phyloP scores from a whole-genome alignment of 345 rosid genomes.

The Clausena lansium region DNA sequence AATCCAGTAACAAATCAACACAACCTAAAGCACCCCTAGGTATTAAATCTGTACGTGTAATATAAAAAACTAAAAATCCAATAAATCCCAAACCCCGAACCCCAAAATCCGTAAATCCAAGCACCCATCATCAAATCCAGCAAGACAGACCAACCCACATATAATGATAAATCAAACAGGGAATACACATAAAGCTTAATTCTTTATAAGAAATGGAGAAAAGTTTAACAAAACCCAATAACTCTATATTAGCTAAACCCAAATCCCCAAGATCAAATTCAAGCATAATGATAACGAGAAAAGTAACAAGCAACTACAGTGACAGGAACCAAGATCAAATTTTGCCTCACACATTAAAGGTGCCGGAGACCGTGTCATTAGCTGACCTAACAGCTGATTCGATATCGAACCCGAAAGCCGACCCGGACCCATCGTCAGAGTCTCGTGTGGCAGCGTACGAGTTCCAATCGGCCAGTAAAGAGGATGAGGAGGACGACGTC shows the following conservation, averaged over 20 bases:
- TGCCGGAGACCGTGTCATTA: constrained; percentile 69
- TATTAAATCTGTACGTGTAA: background rate
- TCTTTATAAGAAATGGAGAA: background rate
- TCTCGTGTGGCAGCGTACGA: constrained; percentile 66
- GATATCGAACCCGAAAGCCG: constrained; percentile 62
- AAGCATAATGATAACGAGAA: background rate
- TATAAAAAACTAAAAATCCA: background rate
- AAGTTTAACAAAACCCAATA: background rate
- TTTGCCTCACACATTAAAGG: constrained; percentile 70
- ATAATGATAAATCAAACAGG: background rate
- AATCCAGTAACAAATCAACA: background rate
- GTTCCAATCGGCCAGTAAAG: constrained; percentile 80
- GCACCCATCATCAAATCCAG: background rate
- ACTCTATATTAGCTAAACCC: background rate
- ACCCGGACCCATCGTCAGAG: constrained; percentile 33
- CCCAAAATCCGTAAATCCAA: background rate
- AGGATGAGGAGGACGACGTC: constrained; percentile 45
- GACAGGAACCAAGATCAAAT: background rate
- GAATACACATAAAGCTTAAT: background rate
- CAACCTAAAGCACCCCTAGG: background rate
- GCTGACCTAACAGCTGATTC: constrained; percentile 87
- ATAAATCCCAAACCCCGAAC: background rate
- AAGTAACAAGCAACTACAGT: background rate
- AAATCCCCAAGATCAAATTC: background rate
- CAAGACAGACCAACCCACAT: background rate